Evolutionary conservation across 2,329 filamentous ascomycete species (phyloP).

Genomic region (Aureobasidium mangrovei): DNA sequence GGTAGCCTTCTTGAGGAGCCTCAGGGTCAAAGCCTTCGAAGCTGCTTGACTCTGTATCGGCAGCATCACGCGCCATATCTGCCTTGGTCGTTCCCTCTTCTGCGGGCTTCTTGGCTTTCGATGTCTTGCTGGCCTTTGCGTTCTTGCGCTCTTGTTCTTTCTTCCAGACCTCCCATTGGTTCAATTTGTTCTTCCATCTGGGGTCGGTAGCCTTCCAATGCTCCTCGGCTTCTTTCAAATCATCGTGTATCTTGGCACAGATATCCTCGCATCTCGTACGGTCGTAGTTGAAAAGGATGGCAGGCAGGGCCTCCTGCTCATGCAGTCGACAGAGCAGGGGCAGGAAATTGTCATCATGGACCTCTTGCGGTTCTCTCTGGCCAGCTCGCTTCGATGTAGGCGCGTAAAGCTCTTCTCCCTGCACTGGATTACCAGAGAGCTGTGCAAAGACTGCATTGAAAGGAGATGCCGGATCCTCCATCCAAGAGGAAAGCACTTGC

Average conservation of each 20-base stretch:
- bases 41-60: conserved; percentile 45
- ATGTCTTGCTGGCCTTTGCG: conserved; percentile 28
- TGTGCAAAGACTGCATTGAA: conserved; percentile 45
- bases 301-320: conserved; percentile 57
- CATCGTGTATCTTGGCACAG: conserved; percentile 41
- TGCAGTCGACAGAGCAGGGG: conserved; percentile 54
- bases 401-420: not conserved
- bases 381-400: conserved; percentile 19
- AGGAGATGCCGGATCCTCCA: conserved; percentile 46
- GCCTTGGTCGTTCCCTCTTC: conserved; percentile 45
- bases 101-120: conserved; percentile 36
- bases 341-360: conserved; percentile 38
- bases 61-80: conserved; percentile 49
- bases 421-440: conserved; percentile 27
- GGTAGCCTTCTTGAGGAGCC: conserved; percentile 53
- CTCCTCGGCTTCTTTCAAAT: conserved; percentile 48
- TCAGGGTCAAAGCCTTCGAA: conserved; percentile 62
- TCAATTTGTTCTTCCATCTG: conserved; percentile 53
- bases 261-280: conserved; percentile 55
- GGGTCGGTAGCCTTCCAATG: conserved; percentile 48
- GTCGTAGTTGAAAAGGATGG: conserved; percentile 71
- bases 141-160: conserved; percentile 35
- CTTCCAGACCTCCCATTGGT: conserved; percentile 50
- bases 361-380: conserved; percentile 20
- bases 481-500: conserved; percentile 49